A percentile compares a stretch with the other conserved stretches of the same genome.
phyloP scores from a whole-genome alignment of 768 basidiomycete genomes.

The Psilocybe tampanensis region DNA sequence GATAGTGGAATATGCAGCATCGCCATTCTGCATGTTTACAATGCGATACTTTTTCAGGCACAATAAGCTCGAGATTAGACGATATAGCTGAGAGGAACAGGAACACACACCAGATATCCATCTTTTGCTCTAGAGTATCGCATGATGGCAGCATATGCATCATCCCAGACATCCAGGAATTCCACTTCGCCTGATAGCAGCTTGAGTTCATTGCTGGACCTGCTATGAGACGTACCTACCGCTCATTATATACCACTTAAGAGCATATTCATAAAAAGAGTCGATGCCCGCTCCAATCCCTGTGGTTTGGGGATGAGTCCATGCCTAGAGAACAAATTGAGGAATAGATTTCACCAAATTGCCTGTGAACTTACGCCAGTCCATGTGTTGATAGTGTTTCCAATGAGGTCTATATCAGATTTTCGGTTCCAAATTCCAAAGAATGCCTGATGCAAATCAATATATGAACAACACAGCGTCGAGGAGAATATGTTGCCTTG shows the following conservation, averaged over 20 bases:
- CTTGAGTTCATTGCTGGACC: not conserved
- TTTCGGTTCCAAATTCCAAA: slow-evolving; percentile 93
- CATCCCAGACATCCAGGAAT: slow-evolving; percentile 84
- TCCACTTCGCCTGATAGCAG: slow-evolving; percentile 67
- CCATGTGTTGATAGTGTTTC: slow-evolving; percentile 85
- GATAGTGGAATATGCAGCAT: slow-evolving; percentile 74
- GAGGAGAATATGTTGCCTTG: slow-evolving; percentile 36
- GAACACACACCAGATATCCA: slow-evolving; percentile 77
- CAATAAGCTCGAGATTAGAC: not conserved
- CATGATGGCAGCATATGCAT: slow-evolving; percentile 84
- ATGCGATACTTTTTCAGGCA: slow-evolving; percentile 73
- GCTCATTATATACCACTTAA: slow-evolving; percentile 91
- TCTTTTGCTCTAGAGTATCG: slow-evolving; percentile 79
- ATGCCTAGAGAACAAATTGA: slow-evolving; percentile 45
- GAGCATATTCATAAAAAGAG: slow-evolving; percentile 92
- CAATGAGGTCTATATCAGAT: slow-evolving; percentile 82
- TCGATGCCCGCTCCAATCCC: slow-evolving; percentile 95
- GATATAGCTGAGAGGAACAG: not conserved
- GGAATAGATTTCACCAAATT: slow-evolving; percentile 1
- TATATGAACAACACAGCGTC: not conserved
- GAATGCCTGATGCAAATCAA: slow-evolving; percentile 56
- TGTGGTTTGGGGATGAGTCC: slow-evolving; percentile 76
- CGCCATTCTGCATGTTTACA: slow-evolving; percentile 80
- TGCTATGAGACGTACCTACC: slow-evolving; percentile 40
- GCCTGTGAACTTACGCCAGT: slow-evolving; percentile 60